A percentile compares a stretch with the other conserved stretches of the same genome.
Evolutionary conservation across 441 rosid genomes (phyloP).

Genomic region (Theobroma grandiflorum): DNA sequence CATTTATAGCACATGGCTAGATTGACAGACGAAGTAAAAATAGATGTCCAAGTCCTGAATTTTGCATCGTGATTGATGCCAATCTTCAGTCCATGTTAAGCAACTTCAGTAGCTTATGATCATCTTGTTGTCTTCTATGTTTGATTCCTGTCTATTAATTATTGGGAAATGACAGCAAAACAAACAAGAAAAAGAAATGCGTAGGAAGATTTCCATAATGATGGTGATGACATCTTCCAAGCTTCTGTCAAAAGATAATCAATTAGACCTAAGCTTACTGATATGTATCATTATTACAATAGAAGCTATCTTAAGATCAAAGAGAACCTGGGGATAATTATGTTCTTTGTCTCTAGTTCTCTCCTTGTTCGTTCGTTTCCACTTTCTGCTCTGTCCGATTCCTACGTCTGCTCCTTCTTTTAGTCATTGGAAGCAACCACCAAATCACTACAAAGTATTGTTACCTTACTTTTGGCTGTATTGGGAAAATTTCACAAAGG

Average conservation of each 20-base stretch:
- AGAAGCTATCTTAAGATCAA: conserved; percentile 13
- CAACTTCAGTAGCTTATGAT: background rate
- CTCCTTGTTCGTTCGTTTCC: background rate
- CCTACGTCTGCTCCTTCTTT: background rate
- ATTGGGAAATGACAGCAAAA: background rate
- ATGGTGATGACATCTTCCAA: background rate
- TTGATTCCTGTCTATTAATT: background rate
- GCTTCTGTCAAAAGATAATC: conserved; percentile 11
- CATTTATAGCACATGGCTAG: background rate
- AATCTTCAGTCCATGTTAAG: background rate
- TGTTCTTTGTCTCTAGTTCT: background rate
- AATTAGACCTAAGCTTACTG: background rate
- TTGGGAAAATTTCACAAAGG: background rate
- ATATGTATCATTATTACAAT: background rate
- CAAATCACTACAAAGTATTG: background rate
- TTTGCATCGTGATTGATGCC: background rate
- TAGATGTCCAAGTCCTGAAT: background rate
- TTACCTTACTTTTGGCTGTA: background rate
- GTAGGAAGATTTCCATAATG: background rate
- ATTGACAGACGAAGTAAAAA: background rate
- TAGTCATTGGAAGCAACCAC: background rate
- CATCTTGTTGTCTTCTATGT: background rate
- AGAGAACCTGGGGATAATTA: background rate
- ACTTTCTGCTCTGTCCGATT: background rate
- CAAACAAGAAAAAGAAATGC: background rate